Evolutionary conservation across 805 yeast species (phyloP).

Genomic region (Saccharomyces paradoxus): DNA sequence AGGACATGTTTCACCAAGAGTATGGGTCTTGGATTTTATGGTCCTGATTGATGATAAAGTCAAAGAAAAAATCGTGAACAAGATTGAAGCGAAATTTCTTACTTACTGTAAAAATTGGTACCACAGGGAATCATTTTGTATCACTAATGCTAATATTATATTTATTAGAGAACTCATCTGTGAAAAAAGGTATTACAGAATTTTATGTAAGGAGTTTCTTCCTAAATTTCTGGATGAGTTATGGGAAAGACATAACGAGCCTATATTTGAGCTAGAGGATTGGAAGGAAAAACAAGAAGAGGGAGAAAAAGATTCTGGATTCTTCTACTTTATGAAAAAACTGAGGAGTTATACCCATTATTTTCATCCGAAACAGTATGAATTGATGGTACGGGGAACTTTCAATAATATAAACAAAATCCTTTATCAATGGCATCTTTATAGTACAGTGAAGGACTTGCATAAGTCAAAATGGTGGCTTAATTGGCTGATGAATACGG

Average conservation of each 20-base stretch:
- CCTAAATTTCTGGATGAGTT: conserved; percentile 12
- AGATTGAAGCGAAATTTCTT: conserved; percentile 6
- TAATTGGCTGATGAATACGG: conserved; percentile 13
- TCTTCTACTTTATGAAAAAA: conserved; percentile 8
- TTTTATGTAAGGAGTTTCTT: conserved; percentile 9
- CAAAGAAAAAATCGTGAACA: conserved; percentile 3
- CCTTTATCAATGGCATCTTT: conserved; percentile 20
- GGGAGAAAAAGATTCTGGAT: conserved; percentile 3
- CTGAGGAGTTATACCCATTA: conserved; percentile 9
- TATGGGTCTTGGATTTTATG: conserved; percentile 17
- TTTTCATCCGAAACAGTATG: conserved; percentile 8
- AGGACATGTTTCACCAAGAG: conserved; percentile 3
- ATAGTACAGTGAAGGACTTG: conserved; percentile 6
- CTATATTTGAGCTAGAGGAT: conserved; percentile 16
- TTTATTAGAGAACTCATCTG: conserved; percentile 12
- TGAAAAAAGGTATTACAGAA: conserved; percentile 4
- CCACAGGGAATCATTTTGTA: conserved; percentile 7
- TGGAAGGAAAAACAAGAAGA: conserved; percentile 1
- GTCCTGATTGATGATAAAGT: conserved; percentile 5
- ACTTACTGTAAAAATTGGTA: conserved; percentile 17
- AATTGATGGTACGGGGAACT: conserved; percentile 6
- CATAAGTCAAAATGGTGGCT: conserved; percentile 18
- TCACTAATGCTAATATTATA: conserved; percentile 6
- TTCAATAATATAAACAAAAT: conserved; percentile 20
- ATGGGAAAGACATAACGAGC: conserved; percentile 23